Evolutionary conservation across 2,329 filamentous ascomycete species (phyloP).

Genomic region (Aspergillus glaucus): DNA sequence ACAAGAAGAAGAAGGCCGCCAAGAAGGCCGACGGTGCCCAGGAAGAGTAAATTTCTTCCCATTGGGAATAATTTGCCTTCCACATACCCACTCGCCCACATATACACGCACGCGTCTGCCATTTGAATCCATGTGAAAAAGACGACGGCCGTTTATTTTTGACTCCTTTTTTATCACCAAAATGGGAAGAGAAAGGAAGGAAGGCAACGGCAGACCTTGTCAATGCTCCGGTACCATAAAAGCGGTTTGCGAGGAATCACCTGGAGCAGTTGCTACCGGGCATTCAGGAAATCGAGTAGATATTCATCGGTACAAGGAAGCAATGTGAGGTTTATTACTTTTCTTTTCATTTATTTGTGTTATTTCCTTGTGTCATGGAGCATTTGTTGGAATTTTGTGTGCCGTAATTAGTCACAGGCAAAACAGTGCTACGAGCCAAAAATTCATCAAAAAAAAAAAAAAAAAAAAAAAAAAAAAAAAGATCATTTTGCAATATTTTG

Average conservation of each 20-base stretch:
- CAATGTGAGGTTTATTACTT: slow-evolving; percentile 2
- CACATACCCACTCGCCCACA: not conserved
- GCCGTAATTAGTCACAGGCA: slow-evolving; percentile 8
- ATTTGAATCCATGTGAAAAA: slow-evolving; percentile 11
- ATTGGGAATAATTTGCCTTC: not conserved
- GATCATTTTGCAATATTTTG: not conserved
- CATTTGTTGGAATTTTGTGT: slow-evolving; percentile 6
- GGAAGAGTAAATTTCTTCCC: slow-evolving; percentile 13
- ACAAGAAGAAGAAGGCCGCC: slow-evolving; percentile 72
- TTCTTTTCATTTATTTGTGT: not conserved
- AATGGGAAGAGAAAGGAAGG: not conserved
- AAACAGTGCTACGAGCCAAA: slow-evolving; percentile 1
- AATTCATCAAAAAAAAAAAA: not conserved
- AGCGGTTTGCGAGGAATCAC: not conserved
- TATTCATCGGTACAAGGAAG: slow-evolving; percentile 1
- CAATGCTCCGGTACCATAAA: not conserved
- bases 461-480: not conserved
- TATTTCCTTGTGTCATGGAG: not conserved
- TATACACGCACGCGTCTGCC: slow-evolving; percentile 9
- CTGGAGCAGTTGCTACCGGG: not conserved
- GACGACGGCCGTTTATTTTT: slow-evolving; percentile 2
- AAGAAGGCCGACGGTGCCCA: slow-evolving; percentile 39
- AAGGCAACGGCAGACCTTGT: not conserved
- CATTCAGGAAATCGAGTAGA: not conserved
- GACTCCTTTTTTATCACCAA: slow-evolving; percentile 4